Base-by-base conservation (phyloP, 352 stramenopile genomes). In the Globisporangium camurandrum region DNA sequence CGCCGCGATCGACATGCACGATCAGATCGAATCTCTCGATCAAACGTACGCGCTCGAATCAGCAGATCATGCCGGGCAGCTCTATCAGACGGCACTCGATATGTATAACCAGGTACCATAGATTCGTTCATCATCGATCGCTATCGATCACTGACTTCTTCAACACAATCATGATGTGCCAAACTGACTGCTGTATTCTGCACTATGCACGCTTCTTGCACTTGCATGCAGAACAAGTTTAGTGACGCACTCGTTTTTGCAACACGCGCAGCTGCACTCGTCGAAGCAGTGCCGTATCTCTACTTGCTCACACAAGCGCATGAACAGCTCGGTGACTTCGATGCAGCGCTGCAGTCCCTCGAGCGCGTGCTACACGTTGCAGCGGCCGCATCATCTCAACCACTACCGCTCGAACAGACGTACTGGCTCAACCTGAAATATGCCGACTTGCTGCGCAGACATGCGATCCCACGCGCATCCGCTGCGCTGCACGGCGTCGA, bases 361-460 rank as follows among this genome's bases (percentile, higher is more conserved):
- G 30, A 53, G 19, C 41, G 17, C 12, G 50, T n/a, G n/a, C n/a
- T n/a, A n/a, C n/a, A n/a, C n/a, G n/a, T n/a, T n/a, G n/a, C n/a
- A n/a, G n/a, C 43, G 2, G 24, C 54, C 24, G n/a, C 34, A 19
- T 23, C 26, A 12, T 2, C 7, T 3, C 30, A 12, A 8, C 31
- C 5, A 22, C 2, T 61, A 8, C 26, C 39, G 10, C 20, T 46
- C 10, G 31, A 57, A 9, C 40, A 47, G 16, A 27, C 22, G 10
- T 51, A 49, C 36, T 57, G 46, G 47, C 39, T 57, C 23, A 28
- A 57, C 30, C 52, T 56, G 17, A 33, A 57, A 23, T 57, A 57
- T n/a, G 51, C 57, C 23, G 46, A 61, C 22, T 22, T 61, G 9
- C 38, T 64, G 12, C 26, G 19, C 1, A 20, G 27, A 26, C 44